Evolutionary conservation across 148 eudicot genomes (phyloP).

Genomic region (Dysphania ambrosioides): DNA sequence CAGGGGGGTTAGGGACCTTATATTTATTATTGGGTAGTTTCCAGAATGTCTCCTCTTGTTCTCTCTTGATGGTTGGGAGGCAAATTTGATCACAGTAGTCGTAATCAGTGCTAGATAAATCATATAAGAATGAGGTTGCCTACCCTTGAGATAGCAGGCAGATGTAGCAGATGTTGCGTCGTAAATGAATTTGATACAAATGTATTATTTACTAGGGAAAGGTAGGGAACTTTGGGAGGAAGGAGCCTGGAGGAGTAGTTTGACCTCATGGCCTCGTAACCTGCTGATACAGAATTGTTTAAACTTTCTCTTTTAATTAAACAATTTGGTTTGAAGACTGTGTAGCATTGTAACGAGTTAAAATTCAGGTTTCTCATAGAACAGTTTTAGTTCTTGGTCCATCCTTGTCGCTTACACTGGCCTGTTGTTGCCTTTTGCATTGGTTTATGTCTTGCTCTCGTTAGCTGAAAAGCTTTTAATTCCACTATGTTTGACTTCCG

Average conservation of each 20-base stretch:
- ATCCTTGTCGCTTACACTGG: neutral
- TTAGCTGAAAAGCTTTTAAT: neutral
- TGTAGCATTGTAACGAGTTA: too few species aligned
- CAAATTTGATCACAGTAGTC: neutral
- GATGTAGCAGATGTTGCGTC: neutral
- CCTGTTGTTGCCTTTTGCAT: neutral
- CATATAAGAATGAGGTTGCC: neutral
- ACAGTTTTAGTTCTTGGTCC: neutral
- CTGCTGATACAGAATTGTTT: too few species aligned
- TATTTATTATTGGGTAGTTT: neutral
- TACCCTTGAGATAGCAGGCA: neutral
- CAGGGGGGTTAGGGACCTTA: neutral
- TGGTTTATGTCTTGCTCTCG: neutral
- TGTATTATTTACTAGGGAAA: neutral
- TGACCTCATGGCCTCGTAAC: too few species aligned
- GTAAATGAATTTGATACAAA: neutral
- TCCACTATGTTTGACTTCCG: neutral
- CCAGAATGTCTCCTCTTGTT: conserved; percentile 1
- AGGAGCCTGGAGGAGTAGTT: neutral
- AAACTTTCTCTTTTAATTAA: too few species aligned
- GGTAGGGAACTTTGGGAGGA: neutral
- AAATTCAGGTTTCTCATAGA: neutral
- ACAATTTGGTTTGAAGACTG: too few species aligned
- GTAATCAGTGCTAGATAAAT: neutral
- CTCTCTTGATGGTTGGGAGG: neutral